A percentile compares a stretch with the other conserved stretches of the same genome.
phyloP scores from a whole-genome alignment of 306 rosid species.

The Cucumis cinereus region DNA sequence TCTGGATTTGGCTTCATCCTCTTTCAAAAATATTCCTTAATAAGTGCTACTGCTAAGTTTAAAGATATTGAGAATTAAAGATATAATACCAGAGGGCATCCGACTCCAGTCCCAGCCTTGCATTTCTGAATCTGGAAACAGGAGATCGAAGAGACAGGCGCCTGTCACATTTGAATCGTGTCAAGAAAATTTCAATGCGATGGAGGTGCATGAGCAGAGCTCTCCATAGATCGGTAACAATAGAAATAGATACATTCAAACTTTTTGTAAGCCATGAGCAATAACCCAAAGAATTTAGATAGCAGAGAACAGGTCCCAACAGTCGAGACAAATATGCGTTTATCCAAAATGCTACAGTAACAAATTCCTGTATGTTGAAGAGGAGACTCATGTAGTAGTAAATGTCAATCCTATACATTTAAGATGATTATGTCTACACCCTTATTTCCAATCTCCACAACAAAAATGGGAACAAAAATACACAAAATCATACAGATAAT shows the following conservation, averaged over 20 bases:
- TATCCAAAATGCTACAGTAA: not conserved
- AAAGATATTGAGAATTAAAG: not conserved
- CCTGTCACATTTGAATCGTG: not conserved
- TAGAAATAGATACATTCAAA: not conserved
- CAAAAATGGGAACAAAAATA: not conserved
- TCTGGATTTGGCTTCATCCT: not conserved
- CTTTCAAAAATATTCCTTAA: not conserved
- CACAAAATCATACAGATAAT: not conserved
- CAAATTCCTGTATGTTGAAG: not conserved
- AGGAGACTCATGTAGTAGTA: not conserved
- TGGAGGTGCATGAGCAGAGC: not conserved
- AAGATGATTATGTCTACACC: not conserved
- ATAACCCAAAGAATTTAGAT: not conserved
- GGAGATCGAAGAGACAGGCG: not conserved
- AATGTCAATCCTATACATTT: not conserved
- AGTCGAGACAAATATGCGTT: not conserved
- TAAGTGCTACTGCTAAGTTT: not conserved
- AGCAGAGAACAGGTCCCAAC: not conserved
- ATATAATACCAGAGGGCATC: not conserved
- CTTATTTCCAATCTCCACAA: not conserved
- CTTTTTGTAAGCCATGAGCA: not conserved
- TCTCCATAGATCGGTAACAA: not conserved
- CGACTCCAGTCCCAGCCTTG: slow-evolving; percentile 4
- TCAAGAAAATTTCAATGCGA: not conserved
- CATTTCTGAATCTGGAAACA: slow-evolving; percentile 7